Evolutionary conservation across 108 stramenopile species (phyloP), one percentile per base, ranked within the genome.

Genomic region (Discostella pseudostelligera): DNA sequence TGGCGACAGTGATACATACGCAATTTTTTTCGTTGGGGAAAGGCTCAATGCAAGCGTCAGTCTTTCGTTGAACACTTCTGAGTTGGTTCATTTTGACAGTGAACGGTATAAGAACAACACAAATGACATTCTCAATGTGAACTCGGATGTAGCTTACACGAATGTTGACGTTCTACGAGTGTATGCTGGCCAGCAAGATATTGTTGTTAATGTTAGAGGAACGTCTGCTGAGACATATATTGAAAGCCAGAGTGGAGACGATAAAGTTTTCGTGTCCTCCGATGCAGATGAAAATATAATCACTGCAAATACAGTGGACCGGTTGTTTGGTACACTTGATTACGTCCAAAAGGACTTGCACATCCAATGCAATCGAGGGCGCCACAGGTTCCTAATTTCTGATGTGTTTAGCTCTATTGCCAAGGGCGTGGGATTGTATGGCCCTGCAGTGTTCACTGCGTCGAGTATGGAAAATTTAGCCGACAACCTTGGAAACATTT

Each of bases 251-350:
- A 39, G 28, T 17, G 70, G 45, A 17, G 44, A 78, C 42, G 77
- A 78, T 56, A 58, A 61, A 39, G 44, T 78, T 12, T 78, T 78
- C 39, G 44, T 78, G 17, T 64, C 69, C 12, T 78, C 77, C 7
- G 77, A 78, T 59, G 77, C 77, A 16, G 60, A 72, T 60, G 51
- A 78, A 49, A 59, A 71, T 35, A 13, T 36, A 39, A 20, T 19
- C 14, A 78, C 42, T 44, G 55, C 77, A 13, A 11, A 17, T 13
- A 13, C 54, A 10, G 58, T 67, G 8, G 77, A 78, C 39, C 56
- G 59, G 29, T 54, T 78, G 29, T 45, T 60, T 28, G 77, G 77
- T 39, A 43, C 37, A 45, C 49, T 78, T 22, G 77, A 78, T 56
- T 78, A 78, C 32, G 7, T 78, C 3, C 62, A 58, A 55, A 32